Percentiles rank a stretch among this genome's conserved stretches.
Evolutionary conservation across 805 yeast genomes (phyloP).

Genomic region (Myxozyma kluyveri): DNA sequence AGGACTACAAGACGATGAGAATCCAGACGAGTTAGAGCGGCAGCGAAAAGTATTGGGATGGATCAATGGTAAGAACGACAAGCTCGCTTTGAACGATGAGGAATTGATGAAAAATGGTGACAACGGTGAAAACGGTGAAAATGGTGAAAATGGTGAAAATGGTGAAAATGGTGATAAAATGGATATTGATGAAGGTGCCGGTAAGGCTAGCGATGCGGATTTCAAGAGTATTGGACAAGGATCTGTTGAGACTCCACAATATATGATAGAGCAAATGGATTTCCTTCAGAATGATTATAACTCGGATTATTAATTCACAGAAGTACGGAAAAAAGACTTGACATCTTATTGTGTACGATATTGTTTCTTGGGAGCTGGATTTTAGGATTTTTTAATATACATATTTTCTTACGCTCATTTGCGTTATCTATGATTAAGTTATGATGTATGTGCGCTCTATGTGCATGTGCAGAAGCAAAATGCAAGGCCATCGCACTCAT

Average conservation of each 20-base stretch:
- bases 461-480: too few relatives aligned
- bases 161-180: not conserved
- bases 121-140: not conserved
- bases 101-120: not conserved
- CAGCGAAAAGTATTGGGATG: not conserved
- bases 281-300: conserved; percentile 20
- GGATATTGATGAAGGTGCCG: not conserved
- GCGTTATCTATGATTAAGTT: too few relatives aligned
- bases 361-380: not conserved
- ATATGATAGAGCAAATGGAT: conserved; percentile 9
- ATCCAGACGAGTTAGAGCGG: conserved; percentile 10
- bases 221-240: too few relatives aligned
- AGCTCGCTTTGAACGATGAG: not conserved
- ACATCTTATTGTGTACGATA: too few relatives aligned
- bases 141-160: not conserved
- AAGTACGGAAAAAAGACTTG: conserved; percentile 2
- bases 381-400: not conserved
- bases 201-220: not conserved
- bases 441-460: too few relatives aligned
- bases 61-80: not conserved
- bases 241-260: not conserved
- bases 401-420: not conserved
- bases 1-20: conserved; percentile 11
- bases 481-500: too few relatives aligned
- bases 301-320: conserved; percentile 8